Conservation (phyloP, 768 basidiomycete genomes). For the Suillus americanus region DNA sequence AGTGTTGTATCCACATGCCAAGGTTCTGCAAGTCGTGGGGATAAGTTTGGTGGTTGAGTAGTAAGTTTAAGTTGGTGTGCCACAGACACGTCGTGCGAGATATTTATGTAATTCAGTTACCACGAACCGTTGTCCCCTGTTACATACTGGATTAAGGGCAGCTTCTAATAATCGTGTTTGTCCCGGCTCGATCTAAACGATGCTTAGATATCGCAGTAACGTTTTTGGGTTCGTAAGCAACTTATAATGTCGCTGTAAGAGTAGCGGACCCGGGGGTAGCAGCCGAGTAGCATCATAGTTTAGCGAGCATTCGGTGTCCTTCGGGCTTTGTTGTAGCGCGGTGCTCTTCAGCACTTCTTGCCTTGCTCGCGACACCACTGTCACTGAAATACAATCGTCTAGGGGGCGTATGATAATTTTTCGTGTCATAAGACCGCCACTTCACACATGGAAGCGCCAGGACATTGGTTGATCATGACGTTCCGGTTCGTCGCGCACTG, state of each 20-base stretch:
- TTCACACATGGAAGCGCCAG: not conserved
- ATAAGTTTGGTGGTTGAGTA: not conserved
- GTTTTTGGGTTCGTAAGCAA: not conserved
- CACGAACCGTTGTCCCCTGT: too few species aligned
- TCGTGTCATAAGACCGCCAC: not conserved
- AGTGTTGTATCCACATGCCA: not conserved
- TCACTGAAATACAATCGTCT: too few species aligned
- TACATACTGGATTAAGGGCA: not conserved
- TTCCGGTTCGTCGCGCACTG: not conserved
- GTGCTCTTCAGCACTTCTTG: too few species aligned
- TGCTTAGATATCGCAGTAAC: not conserved
- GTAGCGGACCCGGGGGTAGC: too few species aligned
- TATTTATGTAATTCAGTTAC: too few species aligned
- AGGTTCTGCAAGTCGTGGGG: not conserved
- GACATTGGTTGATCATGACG: not conserved
- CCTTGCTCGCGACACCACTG: too few species aligned
- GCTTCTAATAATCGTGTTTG: too few species aligned
- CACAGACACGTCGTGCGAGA: too few species aligned
- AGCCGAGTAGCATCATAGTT: too few species aligned
- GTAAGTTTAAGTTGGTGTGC: not conserved
- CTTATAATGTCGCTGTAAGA: not conserved
- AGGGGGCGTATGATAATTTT: not conserved
- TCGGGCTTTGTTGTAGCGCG: too few species aligned
- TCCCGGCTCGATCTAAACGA: too few species aligned
- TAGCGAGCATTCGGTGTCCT: too few species aligned